These are phyloP conservation scores for Nicotiana obtusifolia DNA, from an alignment of 257 asterid genomes.

Conservation along the genomic window DNA sequence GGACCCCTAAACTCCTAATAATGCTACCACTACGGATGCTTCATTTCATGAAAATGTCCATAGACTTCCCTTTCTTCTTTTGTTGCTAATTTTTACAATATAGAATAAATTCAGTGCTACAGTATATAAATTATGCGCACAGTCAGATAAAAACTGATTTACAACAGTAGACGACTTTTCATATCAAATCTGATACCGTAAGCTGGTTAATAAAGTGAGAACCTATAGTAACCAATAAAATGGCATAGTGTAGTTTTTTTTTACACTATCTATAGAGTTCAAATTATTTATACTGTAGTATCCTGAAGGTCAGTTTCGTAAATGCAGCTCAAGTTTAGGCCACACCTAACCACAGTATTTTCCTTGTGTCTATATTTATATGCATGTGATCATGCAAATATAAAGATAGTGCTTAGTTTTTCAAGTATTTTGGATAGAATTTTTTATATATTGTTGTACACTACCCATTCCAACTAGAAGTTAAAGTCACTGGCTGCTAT, in stretches of 20 bases:
- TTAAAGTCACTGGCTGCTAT: not conserved
- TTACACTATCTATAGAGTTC: not conserved
- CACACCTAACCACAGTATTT: not conserved
- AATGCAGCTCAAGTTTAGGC: not conserved
- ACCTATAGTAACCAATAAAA: not conserved
- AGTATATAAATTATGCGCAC: too few relatives aligned
- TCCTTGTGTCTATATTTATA: not conserved
- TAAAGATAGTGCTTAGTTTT: not conserved
- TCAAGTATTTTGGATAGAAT: not conserved
- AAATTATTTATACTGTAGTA: not conserved
- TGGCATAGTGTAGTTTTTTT: not conserved
- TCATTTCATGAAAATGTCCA: too few relatives aligned
- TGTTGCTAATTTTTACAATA: too few relatives aligned
- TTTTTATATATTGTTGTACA: not conserved
- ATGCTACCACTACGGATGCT: not conserved
- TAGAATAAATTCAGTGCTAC: too few relatives aligned
- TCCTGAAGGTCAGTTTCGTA: not conserved
- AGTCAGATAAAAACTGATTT: too few relatives aligned
- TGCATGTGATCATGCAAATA: slow-evolving; percentile 2
- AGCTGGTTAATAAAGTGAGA: not conserved
- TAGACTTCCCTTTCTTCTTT: too few relatives aligned
- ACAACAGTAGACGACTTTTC: too few relatives aligned
- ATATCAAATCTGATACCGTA: too few relatives aligned
- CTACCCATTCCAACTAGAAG: not conserved
- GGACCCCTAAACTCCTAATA: not conserved